Base-by-base conservation (phyloP, 805 yeast species). In the Kazachstania martiniae region DNA sequence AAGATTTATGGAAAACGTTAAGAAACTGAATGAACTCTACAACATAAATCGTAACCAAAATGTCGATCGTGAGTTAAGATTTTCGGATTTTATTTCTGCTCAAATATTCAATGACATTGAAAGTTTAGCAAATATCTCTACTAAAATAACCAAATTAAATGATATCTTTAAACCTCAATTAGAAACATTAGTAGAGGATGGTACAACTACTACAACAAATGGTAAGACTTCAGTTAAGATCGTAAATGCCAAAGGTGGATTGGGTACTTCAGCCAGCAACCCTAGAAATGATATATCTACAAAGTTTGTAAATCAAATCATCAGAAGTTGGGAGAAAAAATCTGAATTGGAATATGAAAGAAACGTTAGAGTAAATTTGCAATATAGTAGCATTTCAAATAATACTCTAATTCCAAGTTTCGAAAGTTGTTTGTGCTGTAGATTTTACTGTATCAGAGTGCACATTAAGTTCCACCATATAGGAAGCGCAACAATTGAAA, bases 401-500 rank as follows among this genome's bases (percentile, higher is more conserved):
- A 52, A 64, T n/a, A 62, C 62, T 3, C 49, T 68, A 27, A 45
- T 63, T n/a, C 74, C 74, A 3, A 55, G 61, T 25, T 68, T 65
- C 41, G 70, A 66, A 34, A 59, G 56, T 33, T 68, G 74, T 44
- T 51, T 68, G 35, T 60, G 66, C 12, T 70, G 70, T 2, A 48
- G 73, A 33, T 42, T 63, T 2, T 67, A 68, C 40, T 59, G 66
- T 34, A 47, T 68, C 31, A 68, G 65, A 38, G 59, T 66, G 1
- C 40, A 43, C 18, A 61, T 64, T 10, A 58, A 52, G 38, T 62
- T 55, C 30, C 40, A 39, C 14, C 39, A 37, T 21, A 25, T 36
- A 15, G 47, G 48, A 2, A 24, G 35, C 7, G 24, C 36, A 2
- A 21, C 8, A 6, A 29, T 45, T 8, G 40, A 41, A 21, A 27